A percentile compares a stretch with the other conserved stretches of the same genome.
Conservation (phyloP, 495 filamentous ascomycete genomes). For the Cetradonia linearis region DNA sequence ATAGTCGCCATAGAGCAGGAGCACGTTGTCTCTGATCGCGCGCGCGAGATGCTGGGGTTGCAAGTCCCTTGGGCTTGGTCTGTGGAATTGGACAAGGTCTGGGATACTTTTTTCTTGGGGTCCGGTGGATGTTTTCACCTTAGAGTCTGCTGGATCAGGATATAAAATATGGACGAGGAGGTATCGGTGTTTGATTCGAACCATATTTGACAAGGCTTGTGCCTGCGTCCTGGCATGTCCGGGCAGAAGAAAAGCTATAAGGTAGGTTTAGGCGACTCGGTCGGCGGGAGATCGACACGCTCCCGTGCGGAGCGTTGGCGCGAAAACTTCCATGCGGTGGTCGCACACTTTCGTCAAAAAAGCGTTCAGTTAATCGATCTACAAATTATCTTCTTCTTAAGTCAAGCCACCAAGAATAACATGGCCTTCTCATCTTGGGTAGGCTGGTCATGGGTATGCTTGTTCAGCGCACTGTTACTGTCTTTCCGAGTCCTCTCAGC, state of each 20-base stretch:
- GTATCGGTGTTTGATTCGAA: conserved; percentile 91
- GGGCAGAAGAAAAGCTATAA: not conserved
- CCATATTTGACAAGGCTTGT: conserved; percentile 48
- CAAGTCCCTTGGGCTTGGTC: conserved; percentile 60
- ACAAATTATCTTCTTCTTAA: too few species aligned
- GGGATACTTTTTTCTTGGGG: conserved; percentile 15
- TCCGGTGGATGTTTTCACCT: conserved; percentile 17
- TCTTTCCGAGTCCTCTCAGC: conserved; percentile 9
- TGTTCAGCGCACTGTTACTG: not conserved
- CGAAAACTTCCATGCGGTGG: too few species aligned
- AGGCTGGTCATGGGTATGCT: not conserved
- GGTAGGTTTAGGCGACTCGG: conserved; percentile 1
- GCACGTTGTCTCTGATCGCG: conserved; percentile 57
- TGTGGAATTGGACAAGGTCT: conserved; percentile 52
- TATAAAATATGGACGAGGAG: conserved; percentile 88
- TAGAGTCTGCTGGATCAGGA: conserved; percentile 44
- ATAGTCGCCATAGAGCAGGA: conserved; percentile 79
- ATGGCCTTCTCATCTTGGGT: not conserved
- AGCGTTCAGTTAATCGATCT: too few species aligned
- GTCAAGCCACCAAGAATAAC: not conserved
- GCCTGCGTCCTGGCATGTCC: not conserved
- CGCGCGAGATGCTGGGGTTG: conserved; percentile 52
- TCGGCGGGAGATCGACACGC: not conserved
- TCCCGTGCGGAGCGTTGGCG: too few species aligned
- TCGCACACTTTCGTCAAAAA: too few species aligned